These are phyloP conservation scores for Piromyces finnis DNA, from an alignment of 192 early-diverging fungal species.

Conservation along the genomic window DNA sequence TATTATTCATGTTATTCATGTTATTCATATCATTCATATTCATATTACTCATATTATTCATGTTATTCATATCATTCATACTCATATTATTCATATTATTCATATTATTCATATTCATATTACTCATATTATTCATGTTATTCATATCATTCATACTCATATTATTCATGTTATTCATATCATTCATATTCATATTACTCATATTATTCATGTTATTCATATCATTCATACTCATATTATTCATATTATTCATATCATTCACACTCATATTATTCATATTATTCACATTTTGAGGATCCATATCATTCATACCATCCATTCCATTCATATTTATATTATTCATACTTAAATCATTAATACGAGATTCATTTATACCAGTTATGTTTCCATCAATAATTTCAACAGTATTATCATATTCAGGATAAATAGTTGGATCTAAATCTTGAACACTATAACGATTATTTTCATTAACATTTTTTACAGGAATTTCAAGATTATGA, in stretches of 20 bases:
- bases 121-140: background rate
- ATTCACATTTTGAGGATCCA: too few relatives aligned
- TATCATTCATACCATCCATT: background rate
- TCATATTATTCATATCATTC: background rate
- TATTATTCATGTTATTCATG: background rate
- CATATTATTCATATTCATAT: background rate
- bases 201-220: background rate
- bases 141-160: background rate
- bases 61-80: background rate
- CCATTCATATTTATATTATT: too few relatives aligned
- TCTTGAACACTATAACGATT: background rate
- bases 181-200: background rate
- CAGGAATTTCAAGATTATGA: background rate
- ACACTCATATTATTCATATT: background rate
- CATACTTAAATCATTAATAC: too few relatives aligned
- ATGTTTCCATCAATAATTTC: background rate
- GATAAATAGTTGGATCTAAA: background rate
- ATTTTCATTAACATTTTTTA: background rate
- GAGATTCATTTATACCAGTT: background rate
- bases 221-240: background rate
- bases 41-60: background rate
- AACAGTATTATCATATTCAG: background rate
- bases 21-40: background rate
- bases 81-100: background rate
- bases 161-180: too few relatives aligned